Percentiles rank a stretch among this genome's conserved stretches.
These are phyloP conservation scores for Rhizopogon roseolus DNA, from an alignment of 768 basidiomycete species.

Conservation along the genomic window DNA sequence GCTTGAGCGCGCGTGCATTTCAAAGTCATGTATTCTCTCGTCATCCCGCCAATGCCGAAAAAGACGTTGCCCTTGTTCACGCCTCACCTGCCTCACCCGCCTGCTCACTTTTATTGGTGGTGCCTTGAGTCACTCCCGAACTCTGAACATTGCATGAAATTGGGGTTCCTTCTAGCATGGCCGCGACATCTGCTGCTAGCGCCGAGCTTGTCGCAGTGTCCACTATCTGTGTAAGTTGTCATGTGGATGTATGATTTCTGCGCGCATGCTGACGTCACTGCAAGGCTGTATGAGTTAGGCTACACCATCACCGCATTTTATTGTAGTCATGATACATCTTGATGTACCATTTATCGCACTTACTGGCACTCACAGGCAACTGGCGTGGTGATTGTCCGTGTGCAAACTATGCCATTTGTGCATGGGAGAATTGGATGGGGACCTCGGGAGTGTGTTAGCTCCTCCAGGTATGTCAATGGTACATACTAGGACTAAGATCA, in stretches of 20 bases:
- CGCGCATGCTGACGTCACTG: background rate
- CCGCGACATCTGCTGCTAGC: constrained; percentile 29
- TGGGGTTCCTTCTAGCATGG: constrained; percentile 14
- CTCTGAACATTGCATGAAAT: background rate
- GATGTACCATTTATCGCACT: constrained; percentile 24
- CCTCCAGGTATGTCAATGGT: too few species aligned
- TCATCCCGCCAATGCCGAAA: background rate
- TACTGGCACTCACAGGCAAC: constrained; percentile 27
- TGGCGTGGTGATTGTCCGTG: constrained; percentile 27
- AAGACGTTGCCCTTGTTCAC: constrained; percentile 30
- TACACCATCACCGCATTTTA: background rate
- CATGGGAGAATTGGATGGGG: constrained; percentile 35
- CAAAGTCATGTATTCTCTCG: constrained; percentile 5
- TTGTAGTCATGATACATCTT: background rate
- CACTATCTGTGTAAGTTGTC: constrained; percentile 18
- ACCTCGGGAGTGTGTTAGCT: constrained; percentile 34
- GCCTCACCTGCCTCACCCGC: constrained; percentile 32
- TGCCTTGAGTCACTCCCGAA: constrained; percentile 13
- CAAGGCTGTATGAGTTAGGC: constrained; percentile 29
- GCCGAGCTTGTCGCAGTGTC: constrained; percentile 31
- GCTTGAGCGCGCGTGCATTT: constrained; percentile 19
- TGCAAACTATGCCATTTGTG: constrained; percentile 27
- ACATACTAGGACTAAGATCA: too few species aligned
- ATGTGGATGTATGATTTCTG: background rate
- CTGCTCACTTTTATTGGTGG: constrained; percentile 26